Evolutionary conservation across 805 yeast species (phyloP).

Genomic region (Candida chilensis): DNA sequence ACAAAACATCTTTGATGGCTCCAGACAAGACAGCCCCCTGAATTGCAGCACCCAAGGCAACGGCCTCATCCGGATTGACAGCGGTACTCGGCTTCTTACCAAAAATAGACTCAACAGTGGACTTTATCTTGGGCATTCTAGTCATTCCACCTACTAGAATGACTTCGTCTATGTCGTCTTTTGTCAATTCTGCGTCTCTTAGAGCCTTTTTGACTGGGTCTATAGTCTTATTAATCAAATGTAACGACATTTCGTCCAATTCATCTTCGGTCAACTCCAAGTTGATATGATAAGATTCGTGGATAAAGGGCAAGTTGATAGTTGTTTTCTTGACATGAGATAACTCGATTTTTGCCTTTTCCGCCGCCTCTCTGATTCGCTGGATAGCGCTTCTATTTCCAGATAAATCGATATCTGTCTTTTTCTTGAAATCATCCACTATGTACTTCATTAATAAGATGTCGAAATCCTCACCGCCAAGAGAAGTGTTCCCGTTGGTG

Average conservation of each 20-base stretch:
- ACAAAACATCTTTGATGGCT: conserved; percentile 67
- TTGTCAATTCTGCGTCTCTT: conserved; percentile 61
- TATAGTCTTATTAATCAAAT: conserved; percentile 57
- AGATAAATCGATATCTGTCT: conserved; percentile 46
- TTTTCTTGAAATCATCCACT: conserved; percentile 44
- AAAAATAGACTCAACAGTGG: conserved; percentile 50
- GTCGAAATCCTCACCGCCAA: conserved; percentile 85
- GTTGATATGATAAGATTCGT: conserved; percentile 52
- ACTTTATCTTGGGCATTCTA: conserved; percentile 74
- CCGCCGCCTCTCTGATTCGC: conserved; percentile 74
- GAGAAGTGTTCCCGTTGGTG: conserved; percentile 77
- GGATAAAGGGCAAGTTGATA: conserved; percentile 63
- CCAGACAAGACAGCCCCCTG: conserved; percentile 86
- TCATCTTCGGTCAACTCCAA: conserved; percentile 54
- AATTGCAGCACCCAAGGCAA: conserved; percentile 83
- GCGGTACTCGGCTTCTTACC: conserved; percentile 58
- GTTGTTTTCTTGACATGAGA: conserved; percentile 56
- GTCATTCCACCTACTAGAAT: conserved; percentile 87
- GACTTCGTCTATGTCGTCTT: conserved; percentile 64
- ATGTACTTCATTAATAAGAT: conserved; percentile 51
- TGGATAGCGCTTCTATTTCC: conserved; percentile 52
- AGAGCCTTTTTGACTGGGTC: conserved; percentile 70
- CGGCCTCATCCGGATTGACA: conserved; percentile 91
- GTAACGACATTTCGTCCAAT: conserved; percentile 57
- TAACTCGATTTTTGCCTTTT: conserved; percentile 65